Percentiles rank a stretch among this genome's conserved stretches.
These are phyloP conservation scores for Pezicula carpinea DNA, from an alignment of 2,329 filamentous ascomycete genomes.

Conservation along the genomic window DNA sequence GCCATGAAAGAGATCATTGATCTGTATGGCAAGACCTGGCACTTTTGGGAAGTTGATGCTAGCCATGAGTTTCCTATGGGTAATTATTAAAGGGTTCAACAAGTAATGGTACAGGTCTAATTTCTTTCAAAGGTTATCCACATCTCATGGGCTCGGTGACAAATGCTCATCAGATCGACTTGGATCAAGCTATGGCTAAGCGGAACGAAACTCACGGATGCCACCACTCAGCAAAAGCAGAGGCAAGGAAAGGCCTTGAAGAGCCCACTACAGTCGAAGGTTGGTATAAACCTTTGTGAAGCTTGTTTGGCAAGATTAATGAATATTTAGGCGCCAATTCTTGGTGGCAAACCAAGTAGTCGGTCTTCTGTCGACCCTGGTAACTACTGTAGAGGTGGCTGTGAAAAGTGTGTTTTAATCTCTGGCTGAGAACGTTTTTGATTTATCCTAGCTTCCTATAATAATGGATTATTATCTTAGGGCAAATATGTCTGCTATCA, in stretches of 20 bases:
- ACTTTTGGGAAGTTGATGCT: constrained; percentile 76
- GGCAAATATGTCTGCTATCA: too few relatives aligned
- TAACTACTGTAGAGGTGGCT: too few relatives aligned
- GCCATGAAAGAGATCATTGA: constrained; percentile 72
- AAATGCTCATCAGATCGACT: constrained; percentile 35
- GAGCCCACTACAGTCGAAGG: constrained; percentile 16
- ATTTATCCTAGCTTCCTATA: too few relatives aligned
- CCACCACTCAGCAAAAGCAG: constrained; percentile 44
- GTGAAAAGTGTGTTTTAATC: too few relatives aligned
- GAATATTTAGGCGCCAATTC: too few relatives aligned
- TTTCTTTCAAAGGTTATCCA: constrained; percentile 31
- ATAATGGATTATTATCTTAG: too few relatives aligned
- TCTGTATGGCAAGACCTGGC: constrained; percentile 76
- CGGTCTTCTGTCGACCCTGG: too few relatives aligned
- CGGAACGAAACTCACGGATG: constrained; percentile 45
- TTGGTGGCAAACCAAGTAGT: too few relatives aligned
- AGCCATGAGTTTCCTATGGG: constrained; percentile 59
- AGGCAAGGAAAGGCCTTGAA: constrained; percentile 44
- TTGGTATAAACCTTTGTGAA: background rate
- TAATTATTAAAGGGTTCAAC: too few relatives aligned
- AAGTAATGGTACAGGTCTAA: too few relatives aligned
- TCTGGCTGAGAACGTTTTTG: too few relatives aligned
- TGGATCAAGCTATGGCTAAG: constrained; percentile 35
- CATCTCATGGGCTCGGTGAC: constrained; percentile 58
- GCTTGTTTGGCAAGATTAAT: too few relatives aligned